Evolutionary conservation across 2,329 filamentous ascomycete species (phyloP).

Genomic region (Juglanconis oblonga): DNA sequence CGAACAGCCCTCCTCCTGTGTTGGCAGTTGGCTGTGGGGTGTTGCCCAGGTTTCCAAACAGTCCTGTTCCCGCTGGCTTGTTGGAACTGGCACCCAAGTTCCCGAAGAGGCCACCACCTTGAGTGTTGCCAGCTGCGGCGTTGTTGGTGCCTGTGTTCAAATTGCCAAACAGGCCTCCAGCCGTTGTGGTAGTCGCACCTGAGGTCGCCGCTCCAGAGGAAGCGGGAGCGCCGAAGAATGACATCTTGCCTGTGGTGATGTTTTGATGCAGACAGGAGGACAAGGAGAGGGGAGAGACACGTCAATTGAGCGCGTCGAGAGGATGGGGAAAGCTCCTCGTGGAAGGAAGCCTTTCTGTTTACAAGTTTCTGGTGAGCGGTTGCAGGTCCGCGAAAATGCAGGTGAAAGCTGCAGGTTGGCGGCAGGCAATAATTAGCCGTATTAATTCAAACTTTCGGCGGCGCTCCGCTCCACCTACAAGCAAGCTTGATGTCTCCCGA

Average conservation of each 20-base stretch:
- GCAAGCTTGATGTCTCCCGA: background rate
- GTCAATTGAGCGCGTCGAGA: conserved; percentile 17
- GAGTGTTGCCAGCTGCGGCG: conserved; percentile 10
- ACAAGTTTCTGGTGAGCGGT: conserved; percentile 2
- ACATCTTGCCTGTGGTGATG: conserved; percentile 20
- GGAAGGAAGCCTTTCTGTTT: conserved; percentile 16
- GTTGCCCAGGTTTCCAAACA: background rate
- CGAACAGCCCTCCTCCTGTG: conserved; percentile 14
- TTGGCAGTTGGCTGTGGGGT: background rate
- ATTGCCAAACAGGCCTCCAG: conserved; percentile 31
- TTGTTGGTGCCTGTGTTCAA: conserved; percentile 16
- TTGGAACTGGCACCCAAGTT: conserved; percentile 14
- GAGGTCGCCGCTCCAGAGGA: conserved; percentile 21
- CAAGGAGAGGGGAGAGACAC: conserved; percentile 8
- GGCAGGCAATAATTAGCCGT: background rate
- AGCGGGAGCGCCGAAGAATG: conserved; percentile 21
- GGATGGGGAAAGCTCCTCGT: conserved; percentile 2
- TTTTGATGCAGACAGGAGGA: conserved; percentile 1
- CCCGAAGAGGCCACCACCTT: conserved; percentile 22
- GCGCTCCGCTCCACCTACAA: background rate
- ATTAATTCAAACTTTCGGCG: background rate
- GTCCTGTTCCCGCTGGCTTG: background rate
- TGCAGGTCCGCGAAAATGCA: conserved; percentile 8
- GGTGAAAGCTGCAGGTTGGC: background rate
- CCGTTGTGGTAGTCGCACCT: conserved; percentile 16